Evolutionary conservation across 345 rosid genomes (phyloP).

Genomic region (Euphorbia tirucalli): DNA sequence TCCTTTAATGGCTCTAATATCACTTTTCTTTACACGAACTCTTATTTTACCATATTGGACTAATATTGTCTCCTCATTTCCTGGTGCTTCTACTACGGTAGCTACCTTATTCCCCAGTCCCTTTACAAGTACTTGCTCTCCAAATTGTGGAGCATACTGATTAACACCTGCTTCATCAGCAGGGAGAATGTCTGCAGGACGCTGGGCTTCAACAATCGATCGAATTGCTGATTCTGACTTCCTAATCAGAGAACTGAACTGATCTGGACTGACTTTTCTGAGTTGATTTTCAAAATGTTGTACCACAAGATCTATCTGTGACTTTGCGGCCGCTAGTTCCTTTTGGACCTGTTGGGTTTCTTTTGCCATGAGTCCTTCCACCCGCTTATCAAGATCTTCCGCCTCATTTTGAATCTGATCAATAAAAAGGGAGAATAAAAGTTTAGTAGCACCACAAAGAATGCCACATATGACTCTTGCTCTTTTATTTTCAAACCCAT

Average conservation of each 20-base stretch:
- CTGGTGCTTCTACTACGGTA: slow-evolving; percentile 68
- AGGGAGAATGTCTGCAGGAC: slow-evolving; percentile 35
- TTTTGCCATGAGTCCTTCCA: slow-evolving; percentile 50
- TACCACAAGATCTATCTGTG: slow-evolving; percentile 48
- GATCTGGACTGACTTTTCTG: slow-evolving; percentile 39
- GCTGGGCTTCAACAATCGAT: slow-evolving; percentile 55
- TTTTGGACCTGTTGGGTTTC: slow-evolving; percentile 56
- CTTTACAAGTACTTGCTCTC: slow-evolving; percentile 75
- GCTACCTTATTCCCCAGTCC: slow-evolving; percentile 71
- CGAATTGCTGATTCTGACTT: slow-evolving; percentile 62
- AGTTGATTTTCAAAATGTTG: slow-evolving; percentile 57
- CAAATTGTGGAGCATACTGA: slow-evolving; percentile 48
- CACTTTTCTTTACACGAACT: slow-evolving; percentile 63
- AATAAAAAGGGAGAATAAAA: slow-evolving; percentile 8
- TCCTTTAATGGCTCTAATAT: slow-evolving; percentile 43
- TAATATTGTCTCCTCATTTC: slow-evolving; percentile 55
- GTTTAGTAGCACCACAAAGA: not conserved
- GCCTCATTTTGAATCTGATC: slow-evolving; percentile 70
- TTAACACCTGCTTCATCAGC: slow-evolving; percentile 32
- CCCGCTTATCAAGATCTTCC: slow-evolving; percentile 59
- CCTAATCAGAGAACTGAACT: slow-evolving; percentile 52
- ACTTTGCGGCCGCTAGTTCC: slow-evolving; percentile 52
- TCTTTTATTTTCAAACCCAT: not conserved
- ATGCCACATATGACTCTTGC: not conserved
- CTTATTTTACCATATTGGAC: slow-evolving; percentile 83